Evolutionary conservation across 352 stramenopile genomes (phyloP), one percentile per base, ranked within the genome.

Genomic region (Elongisporangium anandrum): DNA sequence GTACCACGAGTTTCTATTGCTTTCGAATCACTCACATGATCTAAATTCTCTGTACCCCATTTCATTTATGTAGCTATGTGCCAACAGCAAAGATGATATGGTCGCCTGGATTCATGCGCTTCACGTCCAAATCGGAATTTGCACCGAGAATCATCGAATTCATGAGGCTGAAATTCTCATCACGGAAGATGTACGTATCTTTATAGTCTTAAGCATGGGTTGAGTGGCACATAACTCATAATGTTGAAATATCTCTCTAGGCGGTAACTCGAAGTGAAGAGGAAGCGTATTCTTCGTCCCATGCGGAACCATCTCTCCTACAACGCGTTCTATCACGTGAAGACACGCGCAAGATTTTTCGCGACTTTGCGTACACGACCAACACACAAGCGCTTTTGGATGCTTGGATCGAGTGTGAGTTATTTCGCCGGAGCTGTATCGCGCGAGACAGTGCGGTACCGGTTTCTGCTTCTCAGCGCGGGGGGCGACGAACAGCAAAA

Each of bases 141-240:
- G 75, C 23, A 85, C 70, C 22, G 85, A 94, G 61, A 94, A 94
- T 60, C 81, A 92, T 55, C 70, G 77, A 4, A 64, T 94, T 4
- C 88, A 89, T 49, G 78, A 93, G 57, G 85, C 85, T 10, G 85
- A 94, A 56, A 90, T 90, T 62, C 75, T 87, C 69, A 94, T 94
- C 48, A 89, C 85, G 4, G 85, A 94, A 77, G 83, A 93, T 61
- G 85, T 92, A 74, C 47, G 77, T 72, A 1, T n/a, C 4, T 29
- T 52, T 52, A 5, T 50, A 34, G 16, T 13, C 26, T 13, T 47
- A 22, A 21, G 24, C 24, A 1, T 45, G 26, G 5, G 13, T 55
- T 34, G 23, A 51, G 39, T 23, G 9, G 7, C 23, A 50, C 2
- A 6, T 21, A 52, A 16, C 5, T 53, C 26, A 39, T 26, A 39